Base-by-base conservation (phyloP, 495 filamentous ascomycete genomes). In the Trichodelitschia bisporula region DNA sequence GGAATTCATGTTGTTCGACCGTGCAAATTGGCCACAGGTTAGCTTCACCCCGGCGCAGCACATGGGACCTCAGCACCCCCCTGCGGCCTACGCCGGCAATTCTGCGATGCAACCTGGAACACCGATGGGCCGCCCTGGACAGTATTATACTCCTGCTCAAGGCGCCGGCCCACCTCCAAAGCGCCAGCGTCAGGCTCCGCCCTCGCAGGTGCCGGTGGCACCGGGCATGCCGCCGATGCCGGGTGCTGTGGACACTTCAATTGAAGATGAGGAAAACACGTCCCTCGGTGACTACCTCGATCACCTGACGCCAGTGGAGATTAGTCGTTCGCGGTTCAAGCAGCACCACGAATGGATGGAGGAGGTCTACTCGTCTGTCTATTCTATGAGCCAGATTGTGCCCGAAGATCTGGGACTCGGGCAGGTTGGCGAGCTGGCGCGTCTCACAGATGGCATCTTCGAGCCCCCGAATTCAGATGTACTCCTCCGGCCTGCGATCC, bases 311-410 rank as follows among this genome's bases (percentile, higher is more conserved):
- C 80, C 83, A 12, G 69, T 80, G 4, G 86, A 95, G 35, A 69
- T 95, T 39, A 84, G 77, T 40, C 56, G 70, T 37, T 63, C 66
- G 40, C 60, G 86, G 28, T 97, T 89, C 45, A 72, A 68, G 37
- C 86, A 92, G 41, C 86, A 97, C 42, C 86, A 95, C 40, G 82
- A 91, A 49, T 93, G 83, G 86, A 90, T 95, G 76, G 86, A 92
- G 42, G 83, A 97, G 51, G 68, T 97, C n/a, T 60, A 92, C 27
- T 72, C 72, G 2, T 91, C 80, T 0, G 77, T 80, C 0, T 92
- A 83, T 39, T 56, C 70, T 12, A 76, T 77, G 33, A 58, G 59
- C 15, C 74, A 86, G 40, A 84, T 97, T 28, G 66, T 69, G n/a
- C 77, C 82, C 3, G 63, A 78, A 2, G 82, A 92, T 42, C 61